Evolutionary conservation across 495 filamentous ascomycete species (phyloP).

Genomic region (Lasiosphaeria miniovina): DNA sequence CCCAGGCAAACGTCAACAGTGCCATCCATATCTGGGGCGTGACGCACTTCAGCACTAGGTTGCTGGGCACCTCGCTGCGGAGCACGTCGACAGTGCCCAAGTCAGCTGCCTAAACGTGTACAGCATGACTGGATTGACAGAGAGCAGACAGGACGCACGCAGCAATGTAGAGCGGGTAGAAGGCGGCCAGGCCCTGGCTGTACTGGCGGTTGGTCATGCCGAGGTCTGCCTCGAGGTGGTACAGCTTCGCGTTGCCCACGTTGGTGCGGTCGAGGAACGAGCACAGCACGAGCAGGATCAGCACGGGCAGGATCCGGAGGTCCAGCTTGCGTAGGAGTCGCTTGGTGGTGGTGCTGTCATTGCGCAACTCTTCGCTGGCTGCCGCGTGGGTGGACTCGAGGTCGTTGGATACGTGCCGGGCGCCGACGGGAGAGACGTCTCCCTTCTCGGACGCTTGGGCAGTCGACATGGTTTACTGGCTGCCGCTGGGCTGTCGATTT

Average conservation of each 20-base stretch:
- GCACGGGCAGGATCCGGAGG: constrained; percentile 43
- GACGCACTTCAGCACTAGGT: constrained; percentile 75
- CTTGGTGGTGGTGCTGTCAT: no score
- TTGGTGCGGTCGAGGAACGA: constrained; percentile 76
- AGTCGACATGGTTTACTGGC: no score
- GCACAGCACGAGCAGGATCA: constrained; percentile 49
- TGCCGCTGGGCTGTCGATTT: no score
- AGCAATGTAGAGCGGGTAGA: constrained; percentile 56
- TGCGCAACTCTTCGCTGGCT: no score
- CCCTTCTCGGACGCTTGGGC: no score
- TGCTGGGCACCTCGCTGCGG: constrained; percentile 71
- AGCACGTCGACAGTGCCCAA: neutral
- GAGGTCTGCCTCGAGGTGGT: constrained; percentile 61
- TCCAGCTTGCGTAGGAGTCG: no score
- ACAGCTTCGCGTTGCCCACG: constrained; percentile 81
- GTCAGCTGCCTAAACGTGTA: no score
- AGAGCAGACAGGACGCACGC: constrained; percentile 42
- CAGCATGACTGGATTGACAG: neutral
- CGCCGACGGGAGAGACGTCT: no score
- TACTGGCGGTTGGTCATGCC: constrained; percentile 64
- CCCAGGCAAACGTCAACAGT: constrained; percentile 54
- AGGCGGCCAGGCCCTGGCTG: constrained; percentile 57
- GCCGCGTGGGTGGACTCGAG: no score
- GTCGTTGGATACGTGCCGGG: no score
- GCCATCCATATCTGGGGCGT: constrained; percentile 60